Evolutionary conservation across 257 asterid genomes (phyloP), one percentile per base, ranked within the genome.

Genomic region (Solanum etuberosum): DNA sequence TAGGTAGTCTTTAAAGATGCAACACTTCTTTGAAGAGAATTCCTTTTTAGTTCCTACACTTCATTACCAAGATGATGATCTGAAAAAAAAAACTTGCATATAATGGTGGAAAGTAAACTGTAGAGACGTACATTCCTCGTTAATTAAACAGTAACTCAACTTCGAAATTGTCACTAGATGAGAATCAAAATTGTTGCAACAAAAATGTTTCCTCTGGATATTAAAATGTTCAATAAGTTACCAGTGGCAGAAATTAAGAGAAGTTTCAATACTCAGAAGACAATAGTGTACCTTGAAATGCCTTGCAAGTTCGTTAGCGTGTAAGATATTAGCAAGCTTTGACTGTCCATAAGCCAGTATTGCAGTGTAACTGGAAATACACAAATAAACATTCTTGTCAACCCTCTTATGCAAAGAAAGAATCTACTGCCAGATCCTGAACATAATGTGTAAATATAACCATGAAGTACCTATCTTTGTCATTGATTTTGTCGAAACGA

Each of bases 291-390:
- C 97, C 93, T 94, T 89, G 65, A 94, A 85, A 85, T 89, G 90
- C 73, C 92, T 90, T 0, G 95, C 71, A n/a, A 94, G 95, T 89
- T 94, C 98, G 11, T 92, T 90, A 7, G 98, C 95, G 73, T 95
- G 98, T 70, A 95, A 88, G 61, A 94, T 89, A 87, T 93, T 95
- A 76, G 98, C 97, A 72, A 95, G 90, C 63, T 95, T 95, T 32
- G 98, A 95, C 70, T 94, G 95, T 27, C 98, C 96, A 72, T 95
- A 95, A 14, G 98, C 94, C 9, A 11, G 21, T 21, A 87, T 25
- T n/a, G 92, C 89, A 34, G 88, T 90, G 80, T 94, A 93, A 88
- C 96, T 93, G 94, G 73, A 83, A 61, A 63, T 31, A 80, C 15
- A 46, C n/a, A 83, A 86, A 32, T 48, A 81, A 48, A 76, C 1